Conservation (phyloP, 2,329 filamentous ascomycete species). For the Alternaria viburni region DNA sequence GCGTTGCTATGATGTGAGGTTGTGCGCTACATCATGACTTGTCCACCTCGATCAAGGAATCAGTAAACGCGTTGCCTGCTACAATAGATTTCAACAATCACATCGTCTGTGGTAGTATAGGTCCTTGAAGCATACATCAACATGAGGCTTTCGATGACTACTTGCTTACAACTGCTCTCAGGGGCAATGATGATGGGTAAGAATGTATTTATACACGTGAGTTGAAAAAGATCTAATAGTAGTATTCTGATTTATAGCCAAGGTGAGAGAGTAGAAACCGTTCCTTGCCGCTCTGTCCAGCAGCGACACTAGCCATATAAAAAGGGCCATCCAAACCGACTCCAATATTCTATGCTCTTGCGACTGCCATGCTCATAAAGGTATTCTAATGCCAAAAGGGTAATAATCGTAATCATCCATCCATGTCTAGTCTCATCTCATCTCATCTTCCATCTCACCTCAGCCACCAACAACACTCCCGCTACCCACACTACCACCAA, state of each 20-base stretch:
- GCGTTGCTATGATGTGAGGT: not conserved
- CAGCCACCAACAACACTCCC: constrained; percentile 54
- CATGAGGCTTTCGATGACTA: not conserved
- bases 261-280: not conserved
- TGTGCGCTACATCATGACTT: not conserved
- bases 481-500: constrained; percentile 80
- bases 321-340: not conserved
- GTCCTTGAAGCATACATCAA: not conserved
- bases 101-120: not conserved
- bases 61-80: not conserved
- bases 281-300: not conserved
- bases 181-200: not conserved
- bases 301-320: not conserved
- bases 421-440: not conserved
- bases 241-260: not conserved
- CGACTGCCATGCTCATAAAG: not conserved
- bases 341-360: not conserved
- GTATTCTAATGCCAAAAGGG: not conserved
- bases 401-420: not conserved
- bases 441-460: constrained; percentile 8
- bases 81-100: not conserved
- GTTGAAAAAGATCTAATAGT: not conserved
- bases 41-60: no score
- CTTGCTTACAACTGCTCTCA: not conserved
- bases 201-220: not conserved